Evolutionary conservation across 2,329 filamentous ascomycete species (phyloP).

Genomic region (Sclerotinia borealis): DNA sequence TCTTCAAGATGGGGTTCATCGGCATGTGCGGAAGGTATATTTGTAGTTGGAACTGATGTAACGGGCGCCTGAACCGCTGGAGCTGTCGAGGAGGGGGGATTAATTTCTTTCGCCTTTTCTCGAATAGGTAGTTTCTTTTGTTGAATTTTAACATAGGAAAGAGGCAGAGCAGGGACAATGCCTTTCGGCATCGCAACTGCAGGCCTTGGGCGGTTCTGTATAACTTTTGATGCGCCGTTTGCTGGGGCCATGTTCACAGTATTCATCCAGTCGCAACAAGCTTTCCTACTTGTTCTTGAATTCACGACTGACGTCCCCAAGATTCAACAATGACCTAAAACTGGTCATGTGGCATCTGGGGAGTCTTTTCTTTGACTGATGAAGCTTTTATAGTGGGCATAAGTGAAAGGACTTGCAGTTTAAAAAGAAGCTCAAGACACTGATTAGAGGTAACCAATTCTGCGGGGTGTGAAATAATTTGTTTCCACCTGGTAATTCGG

Average conservation of each 20-base stretch:
- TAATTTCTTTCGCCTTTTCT: constrained; percentile 23
- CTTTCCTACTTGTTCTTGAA: constrained; percentile 12
- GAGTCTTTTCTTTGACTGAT: constrained; percentile 8
- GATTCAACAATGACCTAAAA: constrained; percentile 32
- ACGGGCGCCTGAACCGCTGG: constrained; percentile 14
- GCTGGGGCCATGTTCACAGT: constrained; percentile 26
- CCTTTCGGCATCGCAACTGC: constrained; percentile 24
- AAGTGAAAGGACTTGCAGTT: constrained; percentile 13
- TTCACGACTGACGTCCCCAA: constrained; percentile 32
- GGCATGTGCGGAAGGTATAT: constrained; percentile 4
- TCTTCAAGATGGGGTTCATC: constrained; percentile 19
- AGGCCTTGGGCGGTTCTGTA: constrained; percentile 28
- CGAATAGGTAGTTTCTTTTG: constrained; percentile 25
- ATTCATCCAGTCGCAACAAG: constrained; percentile 4
- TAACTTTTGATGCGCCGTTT: constrained; percentile 26
- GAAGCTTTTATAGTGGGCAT: neutral
- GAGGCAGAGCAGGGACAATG: constrained; percentile 31
- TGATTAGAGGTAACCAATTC: neutral
- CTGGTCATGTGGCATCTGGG: constrained; percentile 14
- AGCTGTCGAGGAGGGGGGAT: constrained; percentile 8
- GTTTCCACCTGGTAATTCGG: neutral
- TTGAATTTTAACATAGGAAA: constrained; percentile 31
- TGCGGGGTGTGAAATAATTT: constrained; percentile 13
- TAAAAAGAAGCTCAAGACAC: constrained; percentile 11
- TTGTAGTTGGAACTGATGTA: constrained; percentile 12